phyloP scores from a whole-genome alignment of 2,329 filamentous ascomycete species.

The Colletotrichum trifolii region DNA sequence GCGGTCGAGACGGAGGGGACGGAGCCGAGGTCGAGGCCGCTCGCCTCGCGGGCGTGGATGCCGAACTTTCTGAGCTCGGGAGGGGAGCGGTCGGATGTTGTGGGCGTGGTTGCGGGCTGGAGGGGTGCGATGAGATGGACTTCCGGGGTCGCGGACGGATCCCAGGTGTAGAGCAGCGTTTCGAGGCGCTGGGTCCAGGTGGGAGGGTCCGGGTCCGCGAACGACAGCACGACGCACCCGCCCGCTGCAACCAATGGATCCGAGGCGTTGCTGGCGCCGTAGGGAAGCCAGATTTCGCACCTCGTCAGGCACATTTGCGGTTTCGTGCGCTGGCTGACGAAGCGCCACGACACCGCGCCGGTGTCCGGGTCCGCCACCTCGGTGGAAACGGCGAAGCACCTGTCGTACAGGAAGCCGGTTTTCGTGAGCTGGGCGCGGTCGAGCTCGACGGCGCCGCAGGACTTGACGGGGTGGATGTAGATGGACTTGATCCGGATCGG shows the following conservation, averaged over 20 bases:
- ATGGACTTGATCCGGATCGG: slow-evolving; percentile 42
- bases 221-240: slow-evolving; percentile 11
- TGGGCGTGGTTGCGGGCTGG: not conserved
- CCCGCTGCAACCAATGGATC: slow-evolving; percentile 31
- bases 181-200: slow-evolving; percentile 1
- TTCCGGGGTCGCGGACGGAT: not conserved
- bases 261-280: not conserved
- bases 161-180: slow-evolving; percentile 9
- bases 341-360: slow-evolving; percentile 37
- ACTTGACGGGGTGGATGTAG: slow-evolving; percentile 44
- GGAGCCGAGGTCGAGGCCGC: slow-evolving; percentile 34
- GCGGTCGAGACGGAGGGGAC: slow-evolving; percentile 31
- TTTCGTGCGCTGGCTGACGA: slow-evolving; percentile 43
- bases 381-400: slow-evolving; percentile 44
- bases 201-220: slow-evolving; percentile 10
- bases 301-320: slow-evolving; percentile 36
- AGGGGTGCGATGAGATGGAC: slow-evolving; percentile 12
- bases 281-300: slow-evolving; percentile 36
- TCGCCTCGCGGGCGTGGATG: slow-evolving; percentile 36
- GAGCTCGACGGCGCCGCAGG: slow-evolving; percentile 42
- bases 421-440: slow-evolving; percentile 40
- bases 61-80: slow-evolving; percentile 28
- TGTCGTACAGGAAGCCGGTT: slow-evolving; percentile 41
- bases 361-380: slow-evolving; percentile 41
- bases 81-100: not conserved